A percentile compares a stretch with the other conserved stretches of the same genome.
Conservation (phyloP, 352 stramenopile species). For the Phytophthora aleatoria region DNA sequence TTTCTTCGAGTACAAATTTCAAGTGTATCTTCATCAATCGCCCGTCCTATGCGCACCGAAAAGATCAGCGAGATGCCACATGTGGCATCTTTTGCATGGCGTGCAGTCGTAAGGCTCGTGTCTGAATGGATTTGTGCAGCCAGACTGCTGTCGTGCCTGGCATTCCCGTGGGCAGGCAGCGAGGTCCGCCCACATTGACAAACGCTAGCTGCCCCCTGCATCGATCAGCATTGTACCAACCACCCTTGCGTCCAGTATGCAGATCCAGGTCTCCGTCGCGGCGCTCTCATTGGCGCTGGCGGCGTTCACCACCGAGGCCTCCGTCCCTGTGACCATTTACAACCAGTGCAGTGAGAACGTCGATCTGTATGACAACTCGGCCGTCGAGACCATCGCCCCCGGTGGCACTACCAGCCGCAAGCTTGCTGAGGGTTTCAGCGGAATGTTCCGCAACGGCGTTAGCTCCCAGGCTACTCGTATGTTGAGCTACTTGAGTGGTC, state of each 20-base stretch:
- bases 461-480: slow-evolving; percentile 46
- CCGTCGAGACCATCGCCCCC: slow-evolving; percentile 40
- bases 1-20: not conserved
- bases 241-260: slow-evolving; percentile 12
- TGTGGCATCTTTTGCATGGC: slow-evolving; percentile 13
- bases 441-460: slow-evolving; percentile 70
- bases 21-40: not conserved
- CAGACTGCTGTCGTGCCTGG: slow-evolving; percentile 12
- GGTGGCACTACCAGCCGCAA: slow-evolving; percentile 42
- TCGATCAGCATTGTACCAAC: slow-evolving; percentile 17
- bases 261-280: slow-evolving; percentile 24
- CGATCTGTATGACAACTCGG: slow-evolving; percentile 62
- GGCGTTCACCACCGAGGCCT: slow-evolving; percentile 24
- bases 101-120: slow-evolving; percentile 21
- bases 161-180: slow-evolving; percentile 5
- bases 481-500: not conserved
- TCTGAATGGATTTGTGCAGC: slow-evolving; percentile 27
- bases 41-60: slow-evolving; percentile 10
- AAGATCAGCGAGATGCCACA: not conserved
- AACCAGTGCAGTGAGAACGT: slow-evolving; percentile 60
- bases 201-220: slow-evolving; percentile 19
- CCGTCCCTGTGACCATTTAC: slow-evolving; percentile 49
- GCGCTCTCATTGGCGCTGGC: slow-evolving; percentile 32
- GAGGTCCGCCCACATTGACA: slow-evolving; percentile 31
- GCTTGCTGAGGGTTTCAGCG: slow-evolving; percentile 45